Evolutionary conservation across 352 stramenopile genomes (phyloP), one percentile per base, ranked within the genome.

Genomic region (Achlya hypogyna): DNA sequence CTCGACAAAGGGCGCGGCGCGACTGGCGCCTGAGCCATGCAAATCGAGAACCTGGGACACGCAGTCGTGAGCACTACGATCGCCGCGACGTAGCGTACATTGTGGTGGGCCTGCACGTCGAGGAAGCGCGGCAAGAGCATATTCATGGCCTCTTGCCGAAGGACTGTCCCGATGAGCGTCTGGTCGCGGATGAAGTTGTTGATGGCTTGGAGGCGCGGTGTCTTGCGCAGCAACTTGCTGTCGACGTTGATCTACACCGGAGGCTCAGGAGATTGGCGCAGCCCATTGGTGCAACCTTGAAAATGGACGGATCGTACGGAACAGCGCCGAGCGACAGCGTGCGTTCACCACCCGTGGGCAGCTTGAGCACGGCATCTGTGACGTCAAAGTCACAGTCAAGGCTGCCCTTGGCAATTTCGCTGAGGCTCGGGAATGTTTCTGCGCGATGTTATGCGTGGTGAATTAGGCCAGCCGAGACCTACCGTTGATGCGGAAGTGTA

Each of bases 51-150:
- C 59, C 59, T 66, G 58, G 6, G 16, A 20, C 18, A 63, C n/a
- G 29, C 22, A 16, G 5, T 22, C 20, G n/a, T 5, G 0, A 65
- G n/a, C 27, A 22, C 28, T 64, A 28, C 10, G 20, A 64, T 63
- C 2, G 28, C 16, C 4, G 25, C 23, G n/a, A 40, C 5, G 5
- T n/a, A 27, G 22, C 35, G n/a, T 29, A 92, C 75, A 16, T 73
- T 73, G 69, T 98, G 78, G 52, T 93, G 77, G 4, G 85, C 86
- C 65, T 93, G 65, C 0, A 93, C 77, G 69, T 95, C 75, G 22
- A 99, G 81, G 53, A 99, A 96, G 42, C 96, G 75, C 3, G 97
- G 93, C 4, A 98, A 85, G 38, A 99, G 78, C 82, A 98, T 98
- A 47, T 86, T 96, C 31, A 96, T 93, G 9, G 97, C 82, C 69